phyloP scores from a whole-genome alignment of 2,329 filamentous ascomycete species.

The Fusarium phyllophilum region DNA sequence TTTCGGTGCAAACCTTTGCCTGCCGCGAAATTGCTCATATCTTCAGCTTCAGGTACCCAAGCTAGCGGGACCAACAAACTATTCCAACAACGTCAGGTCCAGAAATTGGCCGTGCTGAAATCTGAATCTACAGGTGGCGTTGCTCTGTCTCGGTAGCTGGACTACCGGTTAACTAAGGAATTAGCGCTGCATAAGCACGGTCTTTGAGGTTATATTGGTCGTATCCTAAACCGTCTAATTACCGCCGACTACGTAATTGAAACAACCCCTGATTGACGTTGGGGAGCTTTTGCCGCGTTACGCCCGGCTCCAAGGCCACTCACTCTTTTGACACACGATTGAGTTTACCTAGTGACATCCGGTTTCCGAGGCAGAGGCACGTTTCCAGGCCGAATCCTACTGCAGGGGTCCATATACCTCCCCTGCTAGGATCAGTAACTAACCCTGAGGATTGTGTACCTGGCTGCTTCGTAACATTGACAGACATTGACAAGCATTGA shows the following conservation, averaged over 20 bases:
- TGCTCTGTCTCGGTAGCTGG: neutral
- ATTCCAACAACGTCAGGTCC: neutral
- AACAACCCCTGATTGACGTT: neutral
- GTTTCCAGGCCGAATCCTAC: neutral
- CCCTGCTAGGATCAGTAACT: neutral
- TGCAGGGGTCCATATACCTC: neutral
- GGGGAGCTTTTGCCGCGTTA: neutral
- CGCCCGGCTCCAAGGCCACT: neutral
- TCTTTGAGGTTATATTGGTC: neutral
- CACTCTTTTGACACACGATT: neutral
- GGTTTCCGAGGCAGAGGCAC: neutral
- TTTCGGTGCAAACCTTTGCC: neutral
- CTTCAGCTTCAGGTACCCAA: neutral
- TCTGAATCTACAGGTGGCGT: conserved; percentile 1
- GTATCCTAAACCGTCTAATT: conserved; percentile 1
- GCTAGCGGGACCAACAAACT: neutral
- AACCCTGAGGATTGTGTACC: neutral
- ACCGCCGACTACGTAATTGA: neutral
- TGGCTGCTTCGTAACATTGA: neutral
- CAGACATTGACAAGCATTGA: neutral
- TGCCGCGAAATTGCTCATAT: neutral
- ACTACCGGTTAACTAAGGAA: neutral
- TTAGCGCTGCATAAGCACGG: neutral
- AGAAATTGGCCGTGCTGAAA: neutral
- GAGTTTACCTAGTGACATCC: neutral